Base-by-base conservation (phyloP, 257 asterid species). In the Knoxia roxburghii region DNA sequence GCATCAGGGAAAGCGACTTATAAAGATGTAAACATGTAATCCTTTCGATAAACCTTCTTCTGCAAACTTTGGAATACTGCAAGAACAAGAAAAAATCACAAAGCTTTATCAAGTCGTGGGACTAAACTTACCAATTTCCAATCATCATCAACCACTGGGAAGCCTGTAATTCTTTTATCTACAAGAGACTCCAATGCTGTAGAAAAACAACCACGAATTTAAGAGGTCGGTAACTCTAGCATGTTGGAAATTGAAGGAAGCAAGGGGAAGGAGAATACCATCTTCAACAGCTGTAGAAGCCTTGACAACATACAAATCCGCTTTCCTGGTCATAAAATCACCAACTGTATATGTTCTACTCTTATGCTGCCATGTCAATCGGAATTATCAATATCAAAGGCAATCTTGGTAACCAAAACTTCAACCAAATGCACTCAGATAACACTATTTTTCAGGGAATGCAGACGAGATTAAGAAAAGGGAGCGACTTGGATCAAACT, bases 141-240 rank as follows among this genome's bases (percentile, higher is more conserved):
- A 63, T 89, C 86, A 72, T 86, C 96, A 70, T 92, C 95, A 69
- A 92, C 80, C 77, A 92, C 98, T 21, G 98, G 98, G 75, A 89
- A 88, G 35, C 97, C 98, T 35, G 98, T 87, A 58, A 89, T 77
- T 81, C 97, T 79, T 75, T 89, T 89, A 70, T 86, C 89, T 61
- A 88, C 95, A 73, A 89, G 95, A 73, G 74, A 72, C 76, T 89
- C 89, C 73, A 92, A 73, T 35, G 98, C 98, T 92, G 86, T 68
- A 67, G 63, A 75, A 57, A 50, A 65, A 75, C 54, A 66, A 29
- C 39, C 26, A 45, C 71, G 68, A 27, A 61, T 60, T 52, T n/a
- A 49, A 61, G 43, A 51, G 55, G 59, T 53, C 56, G 54, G 58
- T n/a, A 68, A 46, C 49, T 37, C 58, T 71, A 63, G 13, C 58